A percentile compares a stretch with the other conserved stretches of the same genome.
These are phyloP conservation scores for Breynia disticha DNA, from an alignment of 441 rosid species.

Conservation along the genomic window DNA sequence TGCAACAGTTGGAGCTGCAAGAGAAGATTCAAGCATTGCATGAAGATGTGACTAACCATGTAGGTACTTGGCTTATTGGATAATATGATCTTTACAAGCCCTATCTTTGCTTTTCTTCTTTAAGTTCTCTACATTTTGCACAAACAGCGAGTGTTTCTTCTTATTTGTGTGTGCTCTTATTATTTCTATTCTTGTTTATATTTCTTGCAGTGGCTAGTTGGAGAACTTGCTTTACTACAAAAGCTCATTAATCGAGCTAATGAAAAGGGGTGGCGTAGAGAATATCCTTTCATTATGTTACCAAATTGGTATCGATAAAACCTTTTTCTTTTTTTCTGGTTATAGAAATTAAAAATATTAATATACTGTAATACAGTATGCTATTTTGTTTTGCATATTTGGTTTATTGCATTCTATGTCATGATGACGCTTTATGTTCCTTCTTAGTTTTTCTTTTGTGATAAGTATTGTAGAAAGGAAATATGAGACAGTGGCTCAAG, in stretches of 20 bases:
- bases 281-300: conserved; percentile 60
- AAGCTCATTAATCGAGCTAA: conserved; percentile 63
- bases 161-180: not conserved
- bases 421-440: no score
- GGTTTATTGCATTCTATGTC: no score
- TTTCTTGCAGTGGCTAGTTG: conserved; percentile 55
- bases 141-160: not conserved
- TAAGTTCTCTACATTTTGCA: no score
- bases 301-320: not conserved
- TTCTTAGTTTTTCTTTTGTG: no score
- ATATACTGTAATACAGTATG: no score
- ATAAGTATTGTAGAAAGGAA: no score
- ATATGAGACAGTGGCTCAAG: no score
- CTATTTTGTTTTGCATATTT: no score
- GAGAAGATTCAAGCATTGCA: conserved; percentile 56
- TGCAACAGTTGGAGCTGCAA: conserved; percentile 62
- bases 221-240: conserved; percentile 51
- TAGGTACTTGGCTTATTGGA: conserved; percentile 27
- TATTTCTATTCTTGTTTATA: conserved; percentile 12
- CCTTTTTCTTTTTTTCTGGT: no score
- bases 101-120: not conserved
- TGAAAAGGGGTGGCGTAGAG: conserved; percentile 93
- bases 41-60: conserved; percentile 70
- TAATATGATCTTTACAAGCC: not conserved
- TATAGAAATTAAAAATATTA: no score